Evolutionary conservation across 345 rosid genomes (phyloP).

Genomic region (Acer campestre): DNA sequence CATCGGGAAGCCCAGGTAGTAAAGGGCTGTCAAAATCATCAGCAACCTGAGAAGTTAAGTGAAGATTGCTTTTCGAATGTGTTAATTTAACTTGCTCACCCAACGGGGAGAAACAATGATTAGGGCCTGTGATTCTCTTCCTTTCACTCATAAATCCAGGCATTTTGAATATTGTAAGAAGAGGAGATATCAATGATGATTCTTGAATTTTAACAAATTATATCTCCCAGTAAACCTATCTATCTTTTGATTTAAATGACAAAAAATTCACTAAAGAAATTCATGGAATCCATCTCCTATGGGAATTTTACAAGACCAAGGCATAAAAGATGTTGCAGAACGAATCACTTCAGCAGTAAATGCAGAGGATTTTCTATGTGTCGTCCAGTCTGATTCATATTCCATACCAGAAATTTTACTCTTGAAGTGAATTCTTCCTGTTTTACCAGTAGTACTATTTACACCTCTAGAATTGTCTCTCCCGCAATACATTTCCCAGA

Average conservation of each 20-base stretch:
- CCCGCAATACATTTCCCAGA: slow-evolving; percentile 57
- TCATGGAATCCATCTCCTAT: slow-evolving; percentile 85
- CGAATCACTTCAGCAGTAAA: slow-evolving; percentile 57
- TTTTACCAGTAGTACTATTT: slow-evolving; percentile 29
- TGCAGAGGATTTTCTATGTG: slow-evolving; percentile 51
- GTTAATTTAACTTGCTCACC: slow-evolving; percentile 24
- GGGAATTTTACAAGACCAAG: slow-evolving; percentile 80
- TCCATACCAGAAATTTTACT: slow-evolving; percentile 69
- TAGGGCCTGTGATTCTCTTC: slow-evolving; percentile 43
- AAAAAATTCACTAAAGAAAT: slow-evolving; percentile 44
- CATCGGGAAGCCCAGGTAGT: slow-evolving; percentile 89
- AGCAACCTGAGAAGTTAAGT: slow-evolving; percentile 34
- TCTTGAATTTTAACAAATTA: slow-evolving; percentile 19
- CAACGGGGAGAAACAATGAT: slow-evolving; percentile 37
- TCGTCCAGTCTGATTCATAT: slow-evolving; percentile 63
- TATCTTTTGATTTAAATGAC: slow-evolving; percentile 26
- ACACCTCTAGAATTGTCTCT: slow-evolving; percentile 34
- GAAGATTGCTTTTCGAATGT: slow-evolving; percentile 38
- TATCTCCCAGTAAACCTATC: slow-evolving; percentile 35
- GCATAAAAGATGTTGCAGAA: slow-evolving; percentile 69
- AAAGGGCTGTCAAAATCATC: slow-evolving; percentile 43
- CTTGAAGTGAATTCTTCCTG: slow-evolving; percentile 25
- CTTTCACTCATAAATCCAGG: slow-evolving; percentile 49
- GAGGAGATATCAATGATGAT: slow-evolving; percentile 26
- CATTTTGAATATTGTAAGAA: slow-evolving; percentile 37